Evolutionary conservation across 23 red algal genomes (phyloP), one percentile per base, ranked within the genome.

Genomic region (Rhodosorus marinus): DNA sequence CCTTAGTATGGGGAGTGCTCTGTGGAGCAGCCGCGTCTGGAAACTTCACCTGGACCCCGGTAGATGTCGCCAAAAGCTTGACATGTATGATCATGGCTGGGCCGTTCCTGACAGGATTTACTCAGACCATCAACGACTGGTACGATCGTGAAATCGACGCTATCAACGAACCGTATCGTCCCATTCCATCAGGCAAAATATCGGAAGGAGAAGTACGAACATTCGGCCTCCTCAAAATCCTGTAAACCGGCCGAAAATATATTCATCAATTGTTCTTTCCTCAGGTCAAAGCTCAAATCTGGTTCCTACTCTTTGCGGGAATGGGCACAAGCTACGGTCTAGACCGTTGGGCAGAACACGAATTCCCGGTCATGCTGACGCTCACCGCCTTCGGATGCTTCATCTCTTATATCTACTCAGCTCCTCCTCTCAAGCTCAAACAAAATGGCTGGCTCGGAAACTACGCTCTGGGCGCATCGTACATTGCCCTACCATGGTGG

Each of bases 401-500:
- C 60, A 51, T 98, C 9, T 68, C 90, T 0, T 81, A 74, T 35
- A 98, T 98, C 29, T 98, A 98, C 50, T 98, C 90, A 30, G 90
- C 80, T 30, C 90, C 90, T 20, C 90, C 90, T 4, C 49, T 98
- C 17, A 98, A 98, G 67, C 69, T 98, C 51, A 98, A 98, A 59
- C 71, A 86, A 67, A 98, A 86, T 59, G 90, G 90, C 8, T 98
- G 90, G 90, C 33, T 74, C 9, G 90, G 90, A 24, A 81, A 69
- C 30, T 98, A 98, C 50, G 90, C 90, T 6, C 50, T 98, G 20
- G 90, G 90, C 0, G 90, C 90, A 21, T 80, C 70, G 33, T 98
- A 98, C 47, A 98, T 98, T 29, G 64, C 62, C 4, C 47, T 98
- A 30, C 90, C 90, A 23, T 98, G 90, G 90, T 98, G 90, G 90